These are phyloP conservation scores for Didymella keratinophila DNA, from an alignment of 2,329 filamentous ascomycete genomes.

Conservation along the genomic window DNA sequence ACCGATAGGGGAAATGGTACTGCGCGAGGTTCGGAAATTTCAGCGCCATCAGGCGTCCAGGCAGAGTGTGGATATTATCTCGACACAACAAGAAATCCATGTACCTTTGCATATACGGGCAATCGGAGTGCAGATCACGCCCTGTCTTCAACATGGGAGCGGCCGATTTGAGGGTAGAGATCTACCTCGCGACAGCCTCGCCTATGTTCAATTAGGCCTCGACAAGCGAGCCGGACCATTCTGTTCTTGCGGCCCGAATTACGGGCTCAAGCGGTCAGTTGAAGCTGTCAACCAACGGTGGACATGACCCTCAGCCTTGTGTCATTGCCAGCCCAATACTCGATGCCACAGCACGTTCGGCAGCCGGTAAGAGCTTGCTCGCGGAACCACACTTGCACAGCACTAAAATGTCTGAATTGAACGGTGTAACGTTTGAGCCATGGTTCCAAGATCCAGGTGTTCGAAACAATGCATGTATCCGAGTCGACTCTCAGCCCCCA, in stretches of 20 bases:
- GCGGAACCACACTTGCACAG: background rate
- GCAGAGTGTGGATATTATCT: background rate
- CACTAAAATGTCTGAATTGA: background rate
- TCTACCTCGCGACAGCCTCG: conserved; percentile 11
- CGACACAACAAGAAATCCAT: background rate
- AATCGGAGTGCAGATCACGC: conserved; percentile 5
- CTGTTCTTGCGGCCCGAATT: conserved; percentile 13
- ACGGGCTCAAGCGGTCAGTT: conserved; percentile 12
- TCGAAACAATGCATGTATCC: conserved; percentile 4
- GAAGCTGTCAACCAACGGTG: conserved; percentile 1
- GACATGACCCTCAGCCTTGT: conserved; percentile 13
- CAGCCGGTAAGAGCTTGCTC: background rate
- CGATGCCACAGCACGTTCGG: background rate
- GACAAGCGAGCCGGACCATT: conserved; percentile 17
- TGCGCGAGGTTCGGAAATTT: background rate
- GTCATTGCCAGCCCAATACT: background rate
- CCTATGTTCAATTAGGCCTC: conserved; percentile 11
- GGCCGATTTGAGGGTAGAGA: conserved; percentile 3
- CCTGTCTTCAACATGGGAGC: conserved; percentile 2
- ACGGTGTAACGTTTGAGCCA: background rate
- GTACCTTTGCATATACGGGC: conserved; percentile 1
- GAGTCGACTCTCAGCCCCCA: conserved; percentile 7
- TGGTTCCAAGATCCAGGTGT: background rate
- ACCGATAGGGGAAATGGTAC: background rate
- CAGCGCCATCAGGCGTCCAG: background rate